Evolutionary conservation across 1,284 basidiomycete species (phyloP).

Genomic region (Apiotrichum mycotoxinovorans): DNA sequence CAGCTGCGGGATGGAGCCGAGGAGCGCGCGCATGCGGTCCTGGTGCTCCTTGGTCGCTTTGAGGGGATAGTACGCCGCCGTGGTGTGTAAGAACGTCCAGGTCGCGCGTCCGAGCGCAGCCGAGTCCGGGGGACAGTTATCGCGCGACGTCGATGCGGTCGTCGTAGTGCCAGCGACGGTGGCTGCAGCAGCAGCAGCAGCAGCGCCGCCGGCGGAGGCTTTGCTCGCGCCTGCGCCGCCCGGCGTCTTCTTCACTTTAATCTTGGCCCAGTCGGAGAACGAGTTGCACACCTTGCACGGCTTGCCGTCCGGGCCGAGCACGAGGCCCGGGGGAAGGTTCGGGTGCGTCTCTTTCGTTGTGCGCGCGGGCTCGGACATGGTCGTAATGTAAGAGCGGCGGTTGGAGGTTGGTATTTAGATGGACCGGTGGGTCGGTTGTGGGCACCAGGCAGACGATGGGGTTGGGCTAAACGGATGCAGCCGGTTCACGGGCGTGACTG

Average conservation of each 20-base stretch:
- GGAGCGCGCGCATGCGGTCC: constrained; percentile 71
- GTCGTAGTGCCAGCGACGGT: constrained; percentile 12
- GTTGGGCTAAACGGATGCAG: too few species aligned
- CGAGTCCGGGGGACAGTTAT: constrained; percentile 79
- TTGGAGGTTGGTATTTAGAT: too few species aligned
- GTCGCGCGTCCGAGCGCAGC: constrained; percentile 82
- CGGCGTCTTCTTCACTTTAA: constrained; percentile 44
- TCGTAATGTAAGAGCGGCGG: too few species aligned
- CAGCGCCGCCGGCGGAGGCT: constrained; percentile 35
- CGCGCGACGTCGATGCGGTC: constrained; percentile 45
- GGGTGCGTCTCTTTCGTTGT: constrained; percentile 49
- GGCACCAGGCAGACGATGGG: too few species aligned
- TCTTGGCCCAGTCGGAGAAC: constrained; percentile 68
- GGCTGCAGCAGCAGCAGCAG: constrained; percentile 47
- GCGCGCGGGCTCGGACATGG: constrained; percentile 8
- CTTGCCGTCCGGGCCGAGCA: constrained; percentile 86
- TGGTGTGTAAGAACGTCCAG: constrained; percentile 92
- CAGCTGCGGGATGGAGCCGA: constrained; percentile 69
- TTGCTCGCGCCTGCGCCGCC: constrained; percentile 5
- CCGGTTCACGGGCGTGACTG: too few species aligned
- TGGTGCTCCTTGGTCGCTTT: constrained; percentile 67
- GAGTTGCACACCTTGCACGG: constrained; percentile 87
- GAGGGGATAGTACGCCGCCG: constrained; percentile 89
- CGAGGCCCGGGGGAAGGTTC: constrained; percentile 67
- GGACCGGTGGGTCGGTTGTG: too few species aligned